Percentiles rank a stretch among this genome's conserved stretches.
These are phyloP conservation scores for Sistotremastrum suecicum DNA, from an alignment of 768 basidiomycete genomes.

Conservation along the genomic window DNA sequence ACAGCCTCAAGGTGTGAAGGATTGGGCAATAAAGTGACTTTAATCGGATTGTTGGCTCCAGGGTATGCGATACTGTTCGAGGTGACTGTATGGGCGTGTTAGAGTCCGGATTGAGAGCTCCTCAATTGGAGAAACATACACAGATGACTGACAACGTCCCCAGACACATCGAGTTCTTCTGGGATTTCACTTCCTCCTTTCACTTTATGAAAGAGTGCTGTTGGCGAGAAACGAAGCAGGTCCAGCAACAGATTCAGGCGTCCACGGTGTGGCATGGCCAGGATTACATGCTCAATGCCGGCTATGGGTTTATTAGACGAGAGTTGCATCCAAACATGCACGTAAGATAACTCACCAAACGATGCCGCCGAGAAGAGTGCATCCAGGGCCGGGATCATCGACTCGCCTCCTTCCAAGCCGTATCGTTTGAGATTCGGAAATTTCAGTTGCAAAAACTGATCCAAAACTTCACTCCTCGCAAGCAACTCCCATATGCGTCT, in stretches of 20 bases:
- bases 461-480: constrained; percentile 65
- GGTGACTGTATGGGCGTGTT: constrained; percentile 27
- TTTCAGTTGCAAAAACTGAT: constrained; percentile 73
- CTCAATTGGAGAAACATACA: constrained; percentile 23
- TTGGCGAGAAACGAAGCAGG: constrained; percentile 50
- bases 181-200: constrained; percentile 64
- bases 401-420: constrained; percentile 86
- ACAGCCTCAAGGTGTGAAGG: constrained; percentile 80
- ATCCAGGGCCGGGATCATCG: constrained; percentile 83
- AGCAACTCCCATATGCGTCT: constrained; percentile 54
- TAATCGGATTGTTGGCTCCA: constrained; percentile 33
- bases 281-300: constrained; percentile 54
- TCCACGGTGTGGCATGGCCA: constrained; percentile 83
- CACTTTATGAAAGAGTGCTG: constrained; percentile 75
- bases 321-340: background rate
- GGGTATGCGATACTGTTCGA: constrained; percentile 51
- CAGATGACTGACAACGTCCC: constrained; percentile 83
- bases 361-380: constrained; percentile 57
- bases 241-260: constrained; percentile 77
- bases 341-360: constrained; percentile 23
- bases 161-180: constrained; percentile 50
- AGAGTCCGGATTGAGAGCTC: background rate
- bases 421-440: constrained; percentile 84
- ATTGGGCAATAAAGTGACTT: constrained; percentile 68
- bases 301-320: constrained; percentile 16